These are phyloP conservation scores for Trypethelium eluteriae DNA, from an alignment of 495 filamentous ascomycete genomes.

Conservation along the genomic window DNA sequence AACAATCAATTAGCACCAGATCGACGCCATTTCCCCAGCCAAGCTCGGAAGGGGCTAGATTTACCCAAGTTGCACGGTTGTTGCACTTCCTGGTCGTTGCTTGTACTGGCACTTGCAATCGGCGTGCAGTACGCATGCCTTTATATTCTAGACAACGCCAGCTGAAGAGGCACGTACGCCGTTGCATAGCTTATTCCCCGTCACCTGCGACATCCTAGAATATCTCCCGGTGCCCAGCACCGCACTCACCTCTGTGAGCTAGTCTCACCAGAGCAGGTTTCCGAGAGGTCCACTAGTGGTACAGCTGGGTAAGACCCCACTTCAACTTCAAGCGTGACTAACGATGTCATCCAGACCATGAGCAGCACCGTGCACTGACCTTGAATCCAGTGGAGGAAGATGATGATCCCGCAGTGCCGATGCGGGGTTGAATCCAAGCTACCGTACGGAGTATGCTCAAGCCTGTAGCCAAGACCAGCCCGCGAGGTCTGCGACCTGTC, in stretches of 20 bases:
- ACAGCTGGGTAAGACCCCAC: background rate
- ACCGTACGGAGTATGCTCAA: background rate
- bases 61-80: background rate
- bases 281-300: too few species aligned
- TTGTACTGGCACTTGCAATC: background rate
- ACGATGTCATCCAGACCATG: background rate
- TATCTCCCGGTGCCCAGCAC: slow-evolving; percentile 1
- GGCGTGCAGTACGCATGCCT: background rate
- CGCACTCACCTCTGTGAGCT: background rate
- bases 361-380: background rate
- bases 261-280: too few species aligned
- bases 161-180: too few species aligned
- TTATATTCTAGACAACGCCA: background rate
- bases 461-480: background rate
- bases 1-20: slow-evolving; percentile 9
- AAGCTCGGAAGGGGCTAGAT: background rate
- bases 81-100: background rate
- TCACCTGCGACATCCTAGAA: background rate
- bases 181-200: too few species aligned
- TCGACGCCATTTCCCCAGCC: background rate
- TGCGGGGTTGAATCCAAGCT: background rate
- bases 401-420: background rate
- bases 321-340: background rate
- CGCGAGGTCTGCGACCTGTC: background rate
- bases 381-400: background rate